Evolutionary conservation across 73 alveolate genomes (phyloP).

Genomic region (Paramecium primaurelia): DNA sequence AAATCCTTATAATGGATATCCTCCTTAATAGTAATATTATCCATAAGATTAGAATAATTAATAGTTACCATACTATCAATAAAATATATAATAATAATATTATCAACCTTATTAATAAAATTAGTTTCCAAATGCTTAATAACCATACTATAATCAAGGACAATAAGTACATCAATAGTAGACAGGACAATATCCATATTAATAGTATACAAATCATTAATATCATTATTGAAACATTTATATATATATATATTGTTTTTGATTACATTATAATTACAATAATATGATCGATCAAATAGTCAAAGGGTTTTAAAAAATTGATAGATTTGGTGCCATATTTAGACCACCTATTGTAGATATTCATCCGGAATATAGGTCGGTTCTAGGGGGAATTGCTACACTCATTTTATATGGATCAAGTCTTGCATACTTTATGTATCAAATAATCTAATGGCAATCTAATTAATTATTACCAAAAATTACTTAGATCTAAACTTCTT

Average conservation of each 20-base stretch:
- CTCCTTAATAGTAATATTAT: background rate
- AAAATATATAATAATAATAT: background rate
- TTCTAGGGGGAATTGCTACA: conserved; percentile 4
- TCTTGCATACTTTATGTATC: background rate
- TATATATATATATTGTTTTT: background rate
- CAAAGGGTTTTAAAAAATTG: background rate
- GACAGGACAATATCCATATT: background rate
- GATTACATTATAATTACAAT: background rate
- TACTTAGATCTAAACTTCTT: background rate
- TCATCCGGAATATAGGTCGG: background rate
- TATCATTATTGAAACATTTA: background rate
- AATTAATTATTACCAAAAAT: background rate
- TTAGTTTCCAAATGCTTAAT: background rate
- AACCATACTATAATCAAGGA: background rate
- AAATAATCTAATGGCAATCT: background rate
- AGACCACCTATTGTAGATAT: background rate
- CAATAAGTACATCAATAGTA: background rate
- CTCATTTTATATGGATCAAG: conserved; percentile 1
- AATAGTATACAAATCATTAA: background rate
- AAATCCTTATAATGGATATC: background rate
- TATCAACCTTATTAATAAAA: background rate
- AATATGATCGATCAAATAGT: background rate
- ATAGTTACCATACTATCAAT: background rate
- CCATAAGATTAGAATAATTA: background rate
- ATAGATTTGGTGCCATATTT: background rate